phyloP scores from a whole-genome alignment of 345 rosid species.

The Arabis hirsuta region DNA sequence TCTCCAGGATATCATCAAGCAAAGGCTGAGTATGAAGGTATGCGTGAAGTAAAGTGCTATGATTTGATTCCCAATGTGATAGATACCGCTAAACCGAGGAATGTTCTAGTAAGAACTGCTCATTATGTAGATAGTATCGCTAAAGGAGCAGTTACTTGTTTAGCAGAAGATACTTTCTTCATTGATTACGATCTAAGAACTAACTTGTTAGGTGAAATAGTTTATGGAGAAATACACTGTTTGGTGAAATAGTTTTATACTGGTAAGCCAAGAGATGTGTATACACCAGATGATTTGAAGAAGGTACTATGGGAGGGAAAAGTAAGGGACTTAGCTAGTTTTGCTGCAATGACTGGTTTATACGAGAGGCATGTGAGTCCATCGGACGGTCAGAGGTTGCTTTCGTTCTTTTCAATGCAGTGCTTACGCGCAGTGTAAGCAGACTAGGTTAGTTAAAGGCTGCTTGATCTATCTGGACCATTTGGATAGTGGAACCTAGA shows the following conservation, averaged over 20 bases:
- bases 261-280: slow-evolving; percentile 3
- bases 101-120: neutral
- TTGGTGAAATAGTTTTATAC: slow-evolving; percentile 8
- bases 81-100: neutral
- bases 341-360: slow-evolving; percentile 14
- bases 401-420: neutral
- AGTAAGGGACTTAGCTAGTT: neutral
- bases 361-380: neutral
- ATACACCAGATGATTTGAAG: neutral
- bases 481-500: slow-evolving; percentile 20
- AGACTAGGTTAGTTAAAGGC: slow-evolving; percentile 4
- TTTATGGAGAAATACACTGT: neutral
- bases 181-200: neutral
- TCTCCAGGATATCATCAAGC: neutral
- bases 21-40: slow-evolving; percentile 1
- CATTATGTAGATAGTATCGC: neutral
- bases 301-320: neutral
- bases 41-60: slow-evolving; percentile 6
- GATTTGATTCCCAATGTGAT: neutral
- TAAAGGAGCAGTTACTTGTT: neutral
- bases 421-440: neutral
- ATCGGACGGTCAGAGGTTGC: slow-evolving; percentile 12
- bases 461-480: slow-evolving; percentile 14
- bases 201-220: slow-evolving; percentile 20
- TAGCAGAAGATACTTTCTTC: slow-evolving; percentile 4